A percentile compares a stretch with the other conserved stretches of the same genome.
These are phyloP conservation scores for Chrysoporthe deuterocubensis DNA, from an alignment of 2,329 filamentous ascomycete genomes.

Conservation along the genomic window DNA sequence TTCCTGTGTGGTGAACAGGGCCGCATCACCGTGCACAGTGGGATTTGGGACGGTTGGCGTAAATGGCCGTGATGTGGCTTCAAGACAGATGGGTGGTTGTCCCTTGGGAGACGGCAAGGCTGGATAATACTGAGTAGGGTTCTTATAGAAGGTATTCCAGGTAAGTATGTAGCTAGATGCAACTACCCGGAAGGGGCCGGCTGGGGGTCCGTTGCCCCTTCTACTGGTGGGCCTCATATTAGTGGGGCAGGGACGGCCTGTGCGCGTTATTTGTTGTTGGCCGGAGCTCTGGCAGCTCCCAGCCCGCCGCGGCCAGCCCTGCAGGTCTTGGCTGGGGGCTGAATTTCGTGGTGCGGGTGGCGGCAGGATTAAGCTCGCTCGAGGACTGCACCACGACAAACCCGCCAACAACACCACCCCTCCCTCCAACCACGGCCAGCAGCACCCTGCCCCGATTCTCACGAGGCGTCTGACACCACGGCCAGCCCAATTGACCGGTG, in stretches of 20 bases:
- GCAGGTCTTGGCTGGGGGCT: background rate
- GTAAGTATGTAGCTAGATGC: too few relatives aligned
- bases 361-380: background rate
- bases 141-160: too few relatives aligned
- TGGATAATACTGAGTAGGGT: too few relatives aligned
- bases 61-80: too few relatives aligned
- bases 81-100: too few relatives aligned
- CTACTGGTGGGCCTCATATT: conserved; percentile 24
- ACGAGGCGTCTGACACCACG: conserved; percentile 4
- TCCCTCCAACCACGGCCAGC: conserved; percentile 11
- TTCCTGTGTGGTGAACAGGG: too few relatives aligned
- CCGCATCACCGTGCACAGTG: too few relatives aligned
- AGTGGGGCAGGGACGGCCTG: conserved; percentile 30
- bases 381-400: conserved; percentile 16
- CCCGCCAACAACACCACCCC: conserved; percentile 7
- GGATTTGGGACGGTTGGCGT: too few relatives aligned
- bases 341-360: conserved; percentile 20
- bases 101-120: too few relatives aligned
- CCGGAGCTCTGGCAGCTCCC: conserved; percentile 30
- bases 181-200: conserved; percentile 4
- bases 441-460: conserved; percentile 3
- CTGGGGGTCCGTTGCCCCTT: conserved; percentile 24
- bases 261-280: conserved; percentile 39
- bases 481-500: conserved; percentile 22
- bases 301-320: background rate